Conservation (phyloP, 148 eudicot species). For the Hydrangea macrophylla region DNA sequence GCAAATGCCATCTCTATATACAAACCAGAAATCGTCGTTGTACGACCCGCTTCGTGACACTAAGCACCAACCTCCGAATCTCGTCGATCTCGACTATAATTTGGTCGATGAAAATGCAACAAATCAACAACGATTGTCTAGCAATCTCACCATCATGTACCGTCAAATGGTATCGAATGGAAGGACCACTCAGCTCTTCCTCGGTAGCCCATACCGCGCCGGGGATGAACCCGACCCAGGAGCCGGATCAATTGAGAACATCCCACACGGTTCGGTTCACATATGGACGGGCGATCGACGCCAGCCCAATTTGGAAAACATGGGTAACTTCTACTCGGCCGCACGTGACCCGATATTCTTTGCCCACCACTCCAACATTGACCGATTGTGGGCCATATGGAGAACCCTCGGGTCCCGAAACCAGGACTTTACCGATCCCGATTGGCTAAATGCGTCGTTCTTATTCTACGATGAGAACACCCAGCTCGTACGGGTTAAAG, state of each 20-base stretch:
- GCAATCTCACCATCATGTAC: conserved; percentile 69
- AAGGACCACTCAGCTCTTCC: conserved; percentile 44
- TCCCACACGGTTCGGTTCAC: conserved; percentile 73
- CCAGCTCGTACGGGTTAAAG: conserved; percentile 48
- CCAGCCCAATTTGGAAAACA: conserved; percentile 60
- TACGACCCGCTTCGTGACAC: conserved; percentile 46
- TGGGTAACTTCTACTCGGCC: conserved; percentile 91
- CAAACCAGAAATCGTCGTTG: conserved; percentile 37
- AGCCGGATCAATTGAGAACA: conserved; percentile 52
- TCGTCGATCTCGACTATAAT: conserved; percentile 53
- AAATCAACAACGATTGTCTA: conserved; percentile 24
- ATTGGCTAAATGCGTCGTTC: conserved; percentile 57
- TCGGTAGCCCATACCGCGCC: conserved; percentile 68
- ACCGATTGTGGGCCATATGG: conserved; percentile 77
- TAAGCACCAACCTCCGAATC: conserved; percentile 41
- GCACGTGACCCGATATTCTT: conserved; percentile 71
- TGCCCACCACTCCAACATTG: conserved; percentile 68
- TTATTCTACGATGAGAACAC: conserved; percentile 78
- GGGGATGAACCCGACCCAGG: conserved; percentile 60
- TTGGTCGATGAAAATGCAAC: conserved; percentile 24
- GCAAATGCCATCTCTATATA: conserved; percentile 46
- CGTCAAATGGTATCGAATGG: conserved; percentile 70
- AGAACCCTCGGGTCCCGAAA: conserved; percentile 47
- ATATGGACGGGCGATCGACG: conserved; percentile 60
- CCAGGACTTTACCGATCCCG: conserved; percentile 53